Evolutionary conservation across 2,329 filamentous ascomycete species (phyloP), one percentile per base, ranked within the genome.

Genomic region (Juglanconis sp.): DNA sequence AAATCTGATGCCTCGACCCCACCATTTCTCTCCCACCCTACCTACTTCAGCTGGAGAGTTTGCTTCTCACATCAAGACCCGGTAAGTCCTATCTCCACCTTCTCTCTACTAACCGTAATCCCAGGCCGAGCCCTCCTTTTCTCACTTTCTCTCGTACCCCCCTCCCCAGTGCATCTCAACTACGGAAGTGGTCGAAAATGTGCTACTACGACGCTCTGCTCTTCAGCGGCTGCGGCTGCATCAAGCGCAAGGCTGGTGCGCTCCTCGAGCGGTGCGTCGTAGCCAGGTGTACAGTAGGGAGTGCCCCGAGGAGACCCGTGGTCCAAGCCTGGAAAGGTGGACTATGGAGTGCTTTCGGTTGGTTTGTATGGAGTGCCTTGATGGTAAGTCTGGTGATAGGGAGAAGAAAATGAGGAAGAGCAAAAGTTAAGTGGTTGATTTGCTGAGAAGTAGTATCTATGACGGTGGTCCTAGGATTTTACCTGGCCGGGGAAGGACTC

Each of bases 161-260:
- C 24, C 24, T 24, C 24, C 24, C 24, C 24, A 24, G 24, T 24
- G 24, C 24, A 24, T 24, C 24, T 40, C 8, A 40, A 40, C 36
- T 40, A 40, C 36, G 13, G 13, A 40, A 13, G 36, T 40, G 13
- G 3, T 40, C 13, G 13, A 15, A 59, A 0, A 55, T 59, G 57
- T 59, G 52, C n/a, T 44, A 50, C 30, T 55, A 40, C 31, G 46
- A 55, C 24, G 35, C 8, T 5, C 42, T 35, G 51, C 38, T 55
- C 24, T 59, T 59, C 51, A 59, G 42, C 24, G 57, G 44, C 15
- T 59, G 57, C 8, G 57, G 57, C 44, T 59, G 57, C 30, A 10
- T 59, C 52, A 59, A 50, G 31, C 1, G 24, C 36, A 34, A 32
- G 1, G 3, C 35, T 7, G 30, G 31, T 3, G 51, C 57, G n/a